A percentile compares a stretch with the other conserved stretches of the same genome.
Evolutionary conservation across 2,329 filamentous ascomycete species (phyloP).

Genomic region (Cytospora piceicola): DNA sequence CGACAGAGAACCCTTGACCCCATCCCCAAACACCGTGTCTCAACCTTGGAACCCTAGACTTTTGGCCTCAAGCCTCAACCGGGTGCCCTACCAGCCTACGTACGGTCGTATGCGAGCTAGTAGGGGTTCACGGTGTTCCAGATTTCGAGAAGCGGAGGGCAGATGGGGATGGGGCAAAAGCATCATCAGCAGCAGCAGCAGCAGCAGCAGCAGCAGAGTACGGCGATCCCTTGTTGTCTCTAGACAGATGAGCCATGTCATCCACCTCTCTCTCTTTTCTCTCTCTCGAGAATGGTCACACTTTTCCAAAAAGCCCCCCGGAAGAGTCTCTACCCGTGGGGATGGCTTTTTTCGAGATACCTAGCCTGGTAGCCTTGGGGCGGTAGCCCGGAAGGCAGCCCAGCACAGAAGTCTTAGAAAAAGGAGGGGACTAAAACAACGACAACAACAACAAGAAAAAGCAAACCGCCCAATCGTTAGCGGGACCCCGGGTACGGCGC

Average conservation of each 20-base stretch:
- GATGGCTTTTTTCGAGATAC: background rate
- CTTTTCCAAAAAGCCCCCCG: background rate
- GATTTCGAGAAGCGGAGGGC: background rate
- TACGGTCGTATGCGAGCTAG: slow-evolving; percentile 17
- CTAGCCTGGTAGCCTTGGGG: background rate
- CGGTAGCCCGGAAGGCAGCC: too few relatives aligned
- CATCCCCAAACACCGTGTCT: background rate
- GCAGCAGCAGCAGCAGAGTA: background rate
- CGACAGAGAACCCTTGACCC: background rate
- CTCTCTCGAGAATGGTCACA: background rate
- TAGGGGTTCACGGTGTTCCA: background rate
- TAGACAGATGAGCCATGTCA: background rate
- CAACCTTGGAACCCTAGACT: background rate
- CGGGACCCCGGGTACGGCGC: background rate
- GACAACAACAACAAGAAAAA: too few relatives aligned
- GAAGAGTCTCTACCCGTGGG: background rate
- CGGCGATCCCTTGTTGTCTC: slow-evolving; percentile 20
- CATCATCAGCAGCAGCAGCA: background rate
- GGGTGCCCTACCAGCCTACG: too few relatives aligned
- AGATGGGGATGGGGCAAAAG: background rate
- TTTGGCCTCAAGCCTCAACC: slow-evolving; percentile 4
- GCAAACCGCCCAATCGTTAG: background rate
- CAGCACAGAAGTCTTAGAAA: background rate
- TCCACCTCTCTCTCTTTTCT: too few relatives aligned
- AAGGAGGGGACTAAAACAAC: background rate